Evolutionary conservation across 208 protist species (phyloP).

Genomic region (Naegleria gruberi): DNA sequence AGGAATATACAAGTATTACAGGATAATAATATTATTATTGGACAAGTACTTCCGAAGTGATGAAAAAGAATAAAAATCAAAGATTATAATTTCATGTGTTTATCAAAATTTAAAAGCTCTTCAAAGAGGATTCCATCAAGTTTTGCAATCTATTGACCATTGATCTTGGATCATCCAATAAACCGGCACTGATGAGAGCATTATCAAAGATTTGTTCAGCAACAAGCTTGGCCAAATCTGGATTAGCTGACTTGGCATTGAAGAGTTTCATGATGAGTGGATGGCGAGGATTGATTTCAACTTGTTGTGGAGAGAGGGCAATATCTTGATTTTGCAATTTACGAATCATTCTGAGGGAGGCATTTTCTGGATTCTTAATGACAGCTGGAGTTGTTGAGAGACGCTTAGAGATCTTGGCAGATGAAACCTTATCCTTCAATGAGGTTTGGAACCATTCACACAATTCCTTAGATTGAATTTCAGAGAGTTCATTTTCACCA

Average conservation of each 20-base stretch:
- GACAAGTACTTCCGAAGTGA: too few relatives aligned
- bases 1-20: too few relatives aligned
- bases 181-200: conserved; percentile 72
- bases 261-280: conserved; percentile 77
- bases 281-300: conserved; percentile 80
- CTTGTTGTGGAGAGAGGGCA: conserved; percentile 40
- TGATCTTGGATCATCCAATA: conserved; percentile 77
- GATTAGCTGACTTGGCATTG: conserved; percentile 57
- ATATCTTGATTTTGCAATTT: conserved; percentile 57
- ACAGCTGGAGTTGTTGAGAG: conserved; percentile 74
- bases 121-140: conserved; percentile 54
- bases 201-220: conserved; percentile 85
- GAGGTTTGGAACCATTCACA: background rate
- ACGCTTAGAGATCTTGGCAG: conserved; percentile 68
- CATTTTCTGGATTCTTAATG: conserved; percentile 75
- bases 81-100: too few relatives aligned
- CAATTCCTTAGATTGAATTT: background rate
- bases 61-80: too few relatives aligned
- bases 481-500: conserved; percentile 45
- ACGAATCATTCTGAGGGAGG: conserved; percentile 79
- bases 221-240: conserved; percentile 68
- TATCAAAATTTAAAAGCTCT: background rate
- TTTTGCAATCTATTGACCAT: conserved; percentile 74
- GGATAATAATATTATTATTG: too few relatives aligned
- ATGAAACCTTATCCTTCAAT: conserved; percentile 42